Conservation (phyloP, 345 rosid species). For the Gynandropsis gynandra region DNA sequence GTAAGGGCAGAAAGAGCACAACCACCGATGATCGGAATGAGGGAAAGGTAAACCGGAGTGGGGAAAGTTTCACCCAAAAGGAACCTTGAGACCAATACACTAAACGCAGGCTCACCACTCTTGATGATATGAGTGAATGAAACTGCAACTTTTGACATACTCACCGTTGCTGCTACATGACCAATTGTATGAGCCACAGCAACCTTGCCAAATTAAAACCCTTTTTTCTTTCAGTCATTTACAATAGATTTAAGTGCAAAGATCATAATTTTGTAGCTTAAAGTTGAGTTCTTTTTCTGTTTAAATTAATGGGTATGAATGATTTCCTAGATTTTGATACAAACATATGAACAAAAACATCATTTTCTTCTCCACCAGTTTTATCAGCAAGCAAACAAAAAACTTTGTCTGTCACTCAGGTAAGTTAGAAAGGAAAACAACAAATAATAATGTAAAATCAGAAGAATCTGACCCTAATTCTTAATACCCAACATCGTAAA, state of each 20-base stretch:
- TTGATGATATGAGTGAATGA: conserved; percentile 96
- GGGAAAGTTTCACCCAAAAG: conserved; percentile 75
- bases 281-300: no score
- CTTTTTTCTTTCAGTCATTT: no score
- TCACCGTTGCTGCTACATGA: conserved; percentile 96
- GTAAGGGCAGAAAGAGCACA: conserved; percentile 90
- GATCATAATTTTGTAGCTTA: no score
- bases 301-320: no score
- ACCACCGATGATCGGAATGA: conserved; percentile 83
- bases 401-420: no score
- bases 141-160: conserved; percentile 97
- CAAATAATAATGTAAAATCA: no score
- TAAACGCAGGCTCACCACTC: conserved; percentile 95
- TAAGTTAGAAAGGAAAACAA: no score
- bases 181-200: conserved; percentile 96
- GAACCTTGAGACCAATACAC: conserved; percentile 72
- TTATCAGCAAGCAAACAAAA: neutral
- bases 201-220: conserved; percentile 41
- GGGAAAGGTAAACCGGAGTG: conserved; percentile 66
- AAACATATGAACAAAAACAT: neutral
- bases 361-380: neutral
- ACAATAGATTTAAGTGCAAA: no score
- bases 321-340: no score
- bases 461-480: no score
- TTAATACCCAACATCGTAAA: no score